Conservation (phyloP, 2,329 filamentous ascomycete genomes). For the Daldinia sp. region DNA sequence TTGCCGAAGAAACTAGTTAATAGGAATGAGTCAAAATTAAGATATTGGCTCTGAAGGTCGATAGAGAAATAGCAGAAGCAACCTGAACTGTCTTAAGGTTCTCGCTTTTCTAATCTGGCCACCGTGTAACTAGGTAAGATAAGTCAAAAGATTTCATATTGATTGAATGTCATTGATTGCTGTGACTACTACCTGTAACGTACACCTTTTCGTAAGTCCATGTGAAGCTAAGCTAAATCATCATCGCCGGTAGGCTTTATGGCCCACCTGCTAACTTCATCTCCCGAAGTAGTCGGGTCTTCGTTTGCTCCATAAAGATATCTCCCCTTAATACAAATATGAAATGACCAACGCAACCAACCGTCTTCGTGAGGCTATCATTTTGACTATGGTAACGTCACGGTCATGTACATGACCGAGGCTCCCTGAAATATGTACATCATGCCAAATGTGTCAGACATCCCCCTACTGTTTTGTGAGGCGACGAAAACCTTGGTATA, state of each 20-base stretch:
- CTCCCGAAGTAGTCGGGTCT: conserved; percentile 4
- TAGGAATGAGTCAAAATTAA: neutral
- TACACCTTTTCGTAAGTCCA: conserved; percentile 32
- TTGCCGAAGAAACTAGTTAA: neutral
- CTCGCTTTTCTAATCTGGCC: neutral
- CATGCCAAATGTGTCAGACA: conserved; percentile 17
- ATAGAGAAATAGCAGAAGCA: neutral
- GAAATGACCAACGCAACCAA: conserved; percentile 23
- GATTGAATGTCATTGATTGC: conserved; percentile 24
- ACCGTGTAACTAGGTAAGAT: no score
- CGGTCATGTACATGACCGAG: conserved; percentile 1
- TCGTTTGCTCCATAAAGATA: conserved; percentile 29
- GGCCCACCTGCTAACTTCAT: conserved; percentile 4
- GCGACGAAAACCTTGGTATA: conserved; percentile 13
- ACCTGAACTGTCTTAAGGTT: neutral
- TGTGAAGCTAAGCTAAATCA: conserved; percentile 14
- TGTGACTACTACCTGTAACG: conserved; percentile 25
- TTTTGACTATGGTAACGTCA: neutral
- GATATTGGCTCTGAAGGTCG: neutral
- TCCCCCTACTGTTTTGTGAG: conserved; percentile 4
- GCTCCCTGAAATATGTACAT: conserved; percentile 13
- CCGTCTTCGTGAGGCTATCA: conserved; percentile 5
- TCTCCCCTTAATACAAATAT: conserved; percentile 15
- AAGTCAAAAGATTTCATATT: conserved; percentile 5
- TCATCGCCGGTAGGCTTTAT: conserved; percentile 18